Evolutionary conservation across 305 asterid genomes (phyloP).

Genomic region (Euphrasia arctica): DNA sequence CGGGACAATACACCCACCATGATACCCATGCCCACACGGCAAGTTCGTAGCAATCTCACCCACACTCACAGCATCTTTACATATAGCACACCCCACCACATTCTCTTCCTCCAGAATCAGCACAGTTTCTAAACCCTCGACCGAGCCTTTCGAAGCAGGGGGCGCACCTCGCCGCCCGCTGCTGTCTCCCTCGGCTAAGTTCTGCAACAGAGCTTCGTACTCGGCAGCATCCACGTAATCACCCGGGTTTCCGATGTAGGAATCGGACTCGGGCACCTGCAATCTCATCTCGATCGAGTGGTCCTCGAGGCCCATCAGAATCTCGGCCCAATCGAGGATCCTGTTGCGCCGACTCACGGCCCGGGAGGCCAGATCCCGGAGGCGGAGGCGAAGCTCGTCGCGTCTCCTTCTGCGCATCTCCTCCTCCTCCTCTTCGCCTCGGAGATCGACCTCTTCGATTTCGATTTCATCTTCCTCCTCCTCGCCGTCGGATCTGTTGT

Average conservation of each 20-base stretch:
- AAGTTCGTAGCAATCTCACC: conserved; percentile 62
- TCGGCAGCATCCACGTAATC: conserved; percentile 91
- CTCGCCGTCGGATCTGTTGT: conserved; percentile 33
- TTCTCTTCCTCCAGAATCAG: conserved; percentile 45
- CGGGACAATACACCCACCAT: conserved; percentile 70
- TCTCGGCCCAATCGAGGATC: conserved; percentile 85
- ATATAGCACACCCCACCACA: conserved; percentile 57
- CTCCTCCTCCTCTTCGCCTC: conserved; percentile 30
- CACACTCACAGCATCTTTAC: conserved; percentile 63
- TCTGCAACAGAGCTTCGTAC: conserved; percentile 72
- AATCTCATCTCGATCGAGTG: conserved; percentile 71
- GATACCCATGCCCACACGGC: conserved; percentile 90
- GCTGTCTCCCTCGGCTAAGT: conserved; percentile 68
- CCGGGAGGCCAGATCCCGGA: conserved; percentile 61
- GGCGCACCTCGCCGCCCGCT: conserved; percentile 81
- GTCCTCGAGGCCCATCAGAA: conserved; percentile 80
- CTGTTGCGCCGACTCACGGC: conserved; percentile 59
- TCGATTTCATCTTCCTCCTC: conserved; percentile 33
- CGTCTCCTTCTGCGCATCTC: conserved; percentile 46
- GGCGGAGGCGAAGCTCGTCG: conserved; percentile 52
- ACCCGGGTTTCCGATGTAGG: conserved; percentile 84
- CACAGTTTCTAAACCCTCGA: conserved; percentile 54
- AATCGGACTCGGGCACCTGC: conserved; percentile 51
- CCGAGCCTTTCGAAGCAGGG: conserved; percentile 66
- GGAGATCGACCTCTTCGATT: conserved; percentile 35